Evolutionary conservation across 768 basidiomycete species (phyloP).

Genomic region (Pleurotus pulmonarius): DNA sequence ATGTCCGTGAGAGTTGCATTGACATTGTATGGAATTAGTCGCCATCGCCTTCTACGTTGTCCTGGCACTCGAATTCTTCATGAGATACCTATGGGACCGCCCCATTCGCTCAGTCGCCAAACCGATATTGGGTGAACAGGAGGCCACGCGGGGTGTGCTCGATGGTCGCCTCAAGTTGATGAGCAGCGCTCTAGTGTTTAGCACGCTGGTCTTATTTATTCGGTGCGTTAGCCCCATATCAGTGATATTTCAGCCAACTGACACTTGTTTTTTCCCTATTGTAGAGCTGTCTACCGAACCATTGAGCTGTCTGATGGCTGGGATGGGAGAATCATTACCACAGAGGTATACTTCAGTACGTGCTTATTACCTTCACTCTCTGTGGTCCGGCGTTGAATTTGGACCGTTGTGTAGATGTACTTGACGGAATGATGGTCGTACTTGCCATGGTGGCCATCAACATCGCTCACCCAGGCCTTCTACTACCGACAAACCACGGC

Average conservation of each 20-base stretch:
- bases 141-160: slow-evolving; percentile 10
- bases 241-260: too few species aligned
- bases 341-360: slow-evolving; percentile 36
- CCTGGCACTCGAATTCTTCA: slow-evolving; percentile 41
- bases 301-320: slow-evolving; percentile 39
- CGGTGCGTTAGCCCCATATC: slow-evolving; percentile 29
- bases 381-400: slow-evolving; percentile 18
- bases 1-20: background rate
- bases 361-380: slow-evolving; percentile 1
- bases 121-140: slow-evolving; percentile 23
- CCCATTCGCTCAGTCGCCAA: slow-evolving; percentile 29
- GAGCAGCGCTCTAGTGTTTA: slow-evolving; percentile 29
- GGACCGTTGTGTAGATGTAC: slow-evolving; percentile 33
- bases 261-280: too few species aligned
- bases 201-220: slow-evolving; percentile 44
- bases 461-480: slow-evolving; percentile 41
- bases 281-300: slow-evolving; percentile 38
- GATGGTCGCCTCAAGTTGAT: slow-evolving; percentile 24
- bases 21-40: slow-evolving; percentile 19
- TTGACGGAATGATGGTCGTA: slow-evolving; percentile 48
- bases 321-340: slow-evolving; percentile 33
- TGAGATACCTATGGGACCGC: slow-evolving; percentile 32
- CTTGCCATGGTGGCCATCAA: slow-evolving; percentile 47
- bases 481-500: slow-evolving; percentile 20
- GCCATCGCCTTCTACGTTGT: slow-evolving; percentile 38